phyloP scores from a whole-genome alignment of 2,329 filamentous ascomycete species.

The Epichloe typhina region DNA sequence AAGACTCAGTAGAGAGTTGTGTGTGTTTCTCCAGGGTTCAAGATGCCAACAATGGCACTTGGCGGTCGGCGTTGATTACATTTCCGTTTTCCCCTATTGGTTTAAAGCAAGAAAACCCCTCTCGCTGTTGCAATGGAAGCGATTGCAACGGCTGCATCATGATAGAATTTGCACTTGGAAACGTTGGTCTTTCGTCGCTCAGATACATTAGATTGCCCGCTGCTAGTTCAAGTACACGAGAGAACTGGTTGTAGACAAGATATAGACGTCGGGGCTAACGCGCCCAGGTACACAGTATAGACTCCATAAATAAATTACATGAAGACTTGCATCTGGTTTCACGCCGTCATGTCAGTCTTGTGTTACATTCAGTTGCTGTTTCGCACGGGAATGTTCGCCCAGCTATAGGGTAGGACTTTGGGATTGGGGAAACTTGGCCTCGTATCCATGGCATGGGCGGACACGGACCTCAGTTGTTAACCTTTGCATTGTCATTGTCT shows the following conservation, averaged over 20 bases:
- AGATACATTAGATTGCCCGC: not conserved
- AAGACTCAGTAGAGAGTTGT: slow-evolving; percentile 6
- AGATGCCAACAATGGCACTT: not conserved
- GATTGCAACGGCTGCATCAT: not conserved
- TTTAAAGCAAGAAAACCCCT: not conserved
- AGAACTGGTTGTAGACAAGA: not conserved
- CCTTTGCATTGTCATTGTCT: no score
- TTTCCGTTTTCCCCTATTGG: not conserved
- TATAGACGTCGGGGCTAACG: not conserved
- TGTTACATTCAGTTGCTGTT: no score
- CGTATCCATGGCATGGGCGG: no score
- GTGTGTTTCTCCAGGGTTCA: not conserved
- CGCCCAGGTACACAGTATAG: not conserved
- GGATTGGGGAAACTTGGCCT: no score
- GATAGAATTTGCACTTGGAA: not conserved
- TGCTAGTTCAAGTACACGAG: not conserved
- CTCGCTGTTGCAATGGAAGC: not conserved
- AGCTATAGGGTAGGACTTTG: no score
- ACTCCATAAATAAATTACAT: not conserved
- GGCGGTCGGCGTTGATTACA: slow-evolving; percentile 1
- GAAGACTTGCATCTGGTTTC: no score
- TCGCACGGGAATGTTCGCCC: no score
- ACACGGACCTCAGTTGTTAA: no score
- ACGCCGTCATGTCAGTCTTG: no score
- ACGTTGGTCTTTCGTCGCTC: not conserved